phyloP scores from a whole-genome alignment of 352 stramenopile genomes.

The Phytophthora agathidicida region DNA sequence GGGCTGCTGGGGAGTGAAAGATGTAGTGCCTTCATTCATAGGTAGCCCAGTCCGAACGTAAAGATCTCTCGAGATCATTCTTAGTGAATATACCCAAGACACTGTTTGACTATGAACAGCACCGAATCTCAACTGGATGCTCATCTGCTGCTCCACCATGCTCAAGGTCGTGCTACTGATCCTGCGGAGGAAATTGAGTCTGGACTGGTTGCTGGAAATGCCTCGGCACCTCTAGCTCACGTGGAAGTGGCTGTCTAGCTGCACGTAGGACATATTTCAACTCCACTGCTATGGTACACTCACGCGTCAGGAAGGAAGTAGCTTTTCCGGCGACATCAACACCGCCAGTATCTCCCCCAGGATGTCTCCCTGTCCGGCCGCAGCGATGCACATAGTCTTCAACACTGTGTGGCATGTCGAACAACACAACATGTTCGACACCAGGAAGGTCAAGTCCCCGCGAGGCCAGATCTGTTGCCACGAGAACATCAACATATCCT shows the following conservation, averaged over 20 bases:
- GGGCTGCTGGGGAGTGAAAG: too few relatives aligned
- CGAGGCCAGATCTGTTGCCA: conserved; percentile 91
- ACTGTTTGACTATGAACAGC: background rate
- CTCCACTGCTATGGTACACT: conserved; percentile 60
- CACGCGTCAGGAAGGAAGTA: conserved; percentile 60
- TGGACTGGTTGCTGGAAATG: conserved; percentile 33
- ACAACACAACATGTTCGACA: conserved; percentile 87
- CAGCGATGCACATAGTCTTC: conserved; percentile 94
- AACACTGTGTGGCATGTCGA: conserved; percentile 92
- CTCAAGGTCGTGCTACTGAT: background rate
- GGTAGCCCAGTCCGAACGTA: too few relatives aligned
- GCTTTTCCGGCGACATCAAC: conserved; percentile 36
- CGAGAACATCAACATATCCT: conserved; percentile 78
- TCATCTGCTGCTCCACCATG: background rate
- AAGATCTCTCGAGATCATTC: too few relatives aligned
- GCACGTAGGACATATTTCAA: conserved; percentile 54
- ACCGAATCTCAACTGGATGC: background rate
- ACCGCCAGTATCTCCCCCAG: conserved; percentile 29
- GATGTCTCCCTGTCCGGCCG: conserved; percentile 61
- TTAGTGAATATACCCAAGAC: too few relatives aligned
- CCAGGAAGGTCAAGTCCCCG: conserved; percentile 89
- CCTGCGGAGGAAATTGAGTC: background rate
- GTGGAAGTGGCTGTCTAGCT: conserved; percentile 49
- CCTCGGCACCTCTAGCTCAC: conserved; percentile 49
- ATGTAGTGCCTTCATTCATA: too few relatives aligned